Evolutionary conservation across 208 protist genomes (phyloP).

Genomic region (Crithidia sp.): DNA sequence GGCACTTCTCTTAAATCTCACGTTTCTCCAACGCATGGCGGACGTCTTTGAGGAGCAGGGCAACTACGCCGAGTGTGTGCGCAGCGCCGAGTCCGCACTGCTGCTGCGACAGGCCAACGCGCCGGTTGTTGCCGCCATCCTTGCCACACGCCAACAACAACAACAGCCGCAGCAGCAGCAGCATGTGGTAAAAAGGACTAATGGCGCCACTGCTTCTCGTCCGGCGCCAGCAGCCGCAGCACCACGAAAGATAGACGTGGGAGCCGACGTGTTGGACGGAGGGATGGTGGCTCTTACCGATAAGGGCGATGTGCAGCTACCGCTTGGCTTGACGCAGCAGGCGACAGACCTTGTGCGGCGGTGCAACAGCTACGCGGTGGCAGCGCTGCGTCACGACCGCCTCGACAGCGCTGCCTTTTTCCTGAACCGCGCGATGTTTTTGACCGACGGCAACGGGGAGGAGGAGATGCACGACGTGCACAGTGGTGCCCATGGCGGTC

Average conservation of each 20-base stretch:
- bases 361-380: constrained; percentile 86
- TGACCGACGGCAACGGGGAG: constrained; percentile 58
- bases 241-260: not conserved
- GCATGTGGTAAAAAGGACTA: not conserved
- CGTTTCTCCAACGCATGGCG: constrained; percentile 71
- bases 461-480: constrained; percentile 14
- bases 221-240: not conserved
- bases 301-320: constrained; percentile 34
- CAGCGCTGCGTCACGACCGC: constrained; percentile 55
- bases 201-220: too few species aligned
- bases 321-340: constrained; percentile 38
- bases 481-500: not conserved
- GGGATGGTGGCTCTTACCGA: constrained; percentile 25
- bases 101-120: constrained; percentile 57
- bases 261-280: not conserved
- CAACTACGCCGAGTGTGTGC: constrained; percentile 77
- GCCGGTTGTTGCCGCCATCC: constrained; percentile 20
- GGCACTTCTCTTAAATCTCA: constrained; percentile 37
- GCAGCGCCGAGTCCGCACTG: constrained; percentile 76
- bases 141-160: constrained; percentile 18
- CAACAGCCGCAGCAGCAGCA: constrained; percentile 1
- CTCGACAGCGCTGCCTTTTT: constrained; percentile 72
- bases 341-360: constrained; percentile 67
- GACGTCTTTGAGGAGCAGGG: constrained; percentile 64
- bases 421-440: constrained; percentile 80